Conservation (phyloP, 2,329 filamentous ascomycete genomes). For the Phialophora verrucosa region DNA sequence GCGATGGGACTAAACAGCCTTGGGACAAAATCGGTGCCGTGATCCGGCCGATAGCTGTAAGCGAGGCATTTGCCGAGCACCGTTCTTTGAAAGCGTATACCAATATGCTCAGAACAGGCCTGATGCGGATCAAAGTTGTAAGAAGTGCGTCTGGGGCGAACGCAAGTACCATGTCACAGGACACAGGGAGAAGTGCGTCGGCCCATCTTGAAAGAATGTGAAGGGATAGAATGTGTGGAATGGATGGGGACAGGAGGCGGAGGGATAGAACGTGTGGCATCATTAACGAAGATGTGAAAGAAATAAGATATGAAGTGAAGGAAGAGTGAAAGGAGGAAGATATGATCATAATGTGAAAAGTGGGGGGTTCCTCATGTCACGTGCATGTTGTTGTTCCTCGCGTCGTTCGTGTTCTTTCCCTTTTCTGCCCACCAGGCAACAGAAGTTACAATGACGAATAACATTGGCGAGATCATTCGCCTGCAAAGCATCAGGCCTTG, state of each 20-base stretch:
- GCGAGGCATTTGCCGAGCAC: not conserved
- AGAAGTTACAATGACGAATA: not conserved
- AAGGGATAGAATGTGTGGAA: too few relatives aligned
- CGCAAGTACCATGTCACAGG: not conserved
- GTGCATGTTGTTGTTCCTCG: not conserved
- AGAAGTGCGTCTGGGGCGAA: not conserved
- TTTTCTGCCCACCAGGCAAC: not conserved
- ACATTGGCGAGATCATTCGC: not conserved
- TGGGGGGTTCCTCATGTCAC: too few relatives aligned
- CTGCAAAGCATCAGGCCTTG: not conserved
- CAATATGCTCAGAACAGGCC: not conserved
- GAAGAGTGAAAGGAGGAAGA: not conserved
- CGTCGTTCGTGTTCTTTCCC: not conserved
- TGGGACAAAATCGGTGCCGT: not conserved
- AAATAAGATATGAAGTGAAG: too few relatives aligned
- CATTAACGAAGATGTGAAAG: too few relatives aligned
- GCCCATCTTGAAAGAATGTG: too few relatives aligned
- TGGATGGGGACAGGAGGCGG: too few relatives aligned
- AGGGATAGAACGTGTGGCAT: too few relatives aligned
- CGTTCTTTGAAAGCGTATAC: not conserved
- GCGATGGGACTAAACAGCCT: conserved; percentile 4
- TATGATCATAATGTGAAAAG: too few relatives aligned
- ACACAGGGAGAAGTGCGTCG: not conserved
- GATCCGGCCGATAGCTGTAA: not conserved
- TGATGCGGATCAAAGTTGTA: not conserved